Conservation (phyloP, 1,284 basidiomycete species). For the Boletus smithii region DNA sequence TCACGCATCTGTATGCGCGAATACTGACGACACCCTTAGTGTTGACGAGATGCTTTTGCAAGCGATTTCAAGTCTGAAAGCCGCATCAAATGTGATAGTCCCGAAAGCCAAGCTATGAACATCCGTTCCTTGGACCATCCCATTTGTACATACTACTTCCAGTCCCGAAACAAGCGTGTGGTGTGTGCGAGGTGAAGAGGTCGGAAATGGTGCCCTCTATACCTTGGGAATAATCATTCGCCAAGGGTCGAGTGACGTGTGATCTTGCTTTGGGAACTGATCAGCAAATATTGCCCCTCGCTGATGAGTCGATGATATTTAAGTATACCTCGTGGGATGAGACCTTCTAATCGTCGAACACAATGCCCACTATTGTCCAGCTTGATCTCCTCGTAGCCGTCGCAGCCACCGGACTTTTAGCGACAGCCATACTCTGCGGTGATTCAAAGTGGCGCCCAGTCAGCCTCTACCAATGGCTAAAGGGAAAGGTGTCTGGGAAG, state of each 20-base stretch:
- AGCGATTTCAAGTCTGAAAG: conserved; percentile 47
- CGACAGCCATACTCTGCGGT: not conserved
- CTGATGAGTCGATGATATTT: too few relatives aligned
- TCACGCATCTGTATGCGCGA: not conserved
- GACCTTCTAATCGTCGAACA: too few relatives aligned
- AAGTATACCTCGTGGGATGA: too few relatives aligned
- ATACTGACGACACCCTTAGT: conserved; percentile 34
- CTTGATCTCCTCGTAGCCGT: conserved; percentile 1
- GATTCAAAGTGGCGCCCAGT: not conserved
- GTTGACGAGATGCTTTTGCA: conserved; percentile 69
- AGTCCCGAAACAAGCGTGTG: not conserved
- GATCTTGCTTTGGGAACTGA: too few relatives aligned
- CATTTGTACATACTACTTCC: not conserved
- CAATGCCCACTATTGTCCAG: conserved; percentile 12
- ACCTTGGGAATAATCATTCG: not conserved
- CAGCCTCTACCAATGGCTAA: conserved; percentile 11
- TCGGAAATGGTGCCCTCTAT: not conserved
- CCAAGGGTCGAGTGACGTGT: too few relatives aligned
- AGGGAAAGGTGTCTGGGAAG: conserved; percentile 3
- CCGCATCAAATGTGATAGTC: conserved; percentile 35
- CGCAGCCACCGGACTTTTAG: conserved; percentile 5
- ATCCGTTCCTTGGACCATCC: not conserved
- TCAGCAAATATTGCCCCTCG: too few relatives aligned
- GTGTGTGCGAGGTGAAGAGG: not conserved
- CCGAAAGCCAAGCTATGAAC: conserved; percentile 45